Evolutionary conservation across 345 rosid genomes (phyloP).

Genomic region (Salix arbutifolia): DNA sequence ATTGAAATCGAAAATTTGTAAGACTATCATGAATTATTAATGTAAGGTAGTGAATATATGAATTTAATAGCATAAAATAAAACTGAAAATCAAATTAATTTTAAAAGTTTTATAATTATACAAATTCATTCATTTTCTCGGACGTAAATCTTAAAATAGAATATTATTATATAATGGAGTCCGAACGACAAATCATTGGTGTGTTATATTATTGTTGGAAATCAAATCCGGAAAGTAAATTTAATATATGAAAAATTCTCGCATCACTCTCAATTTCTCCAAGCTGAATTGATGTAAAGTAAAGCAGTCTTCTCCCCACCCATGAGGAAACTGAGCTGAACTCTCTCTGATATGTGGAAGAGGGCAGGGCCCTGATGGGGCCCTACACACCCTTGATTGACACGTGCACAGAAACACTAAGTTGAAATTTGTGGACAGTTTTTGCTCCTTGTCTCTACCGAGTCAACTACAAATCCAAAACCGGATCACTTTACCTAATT

Average conservation of each 20-base stretch:
- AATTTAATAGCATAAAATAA: too few species aligned
- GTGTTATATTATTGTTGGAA: background rate
- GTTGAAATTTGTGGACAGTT: background rate
- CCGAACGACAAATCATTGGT: background rate
- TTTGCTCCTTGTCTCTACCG: background rate
- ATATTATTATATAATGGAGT: too few species aligned
- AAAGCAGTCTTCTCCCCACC: background rate
- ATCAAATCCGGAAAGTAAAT: background rate
- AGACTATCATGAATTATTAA: too few species aligned
- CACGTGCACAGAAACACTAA: constrained; percentile 17
- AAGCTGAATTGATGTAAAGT: background rate
- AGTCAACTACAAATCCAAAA: background rate
- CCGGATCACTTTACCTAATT: background rate
- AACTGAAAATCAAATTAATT: too few species aligned
- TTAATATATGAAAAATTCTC: too few species aligned
- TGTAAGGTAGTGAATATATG: too few species aligned
- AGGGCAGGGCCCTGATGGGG: background rate
- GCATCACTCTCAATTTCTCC: background rate
- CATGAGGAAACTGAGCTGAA: background rate
- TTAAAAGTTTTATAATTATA: too few species aligned
- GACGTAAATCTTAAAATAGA: too few species aligned
- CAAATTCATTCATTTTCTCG: too few species aligned
- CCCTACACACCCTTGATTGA: constrained; percentile 13
- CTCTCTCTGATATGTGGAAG: background rate
- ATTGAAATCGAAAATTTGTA: too few species aligned